phyloP scores from a whole-genome alignment of 306 rosid species.

The Ormosia semicastrata region DNA sequence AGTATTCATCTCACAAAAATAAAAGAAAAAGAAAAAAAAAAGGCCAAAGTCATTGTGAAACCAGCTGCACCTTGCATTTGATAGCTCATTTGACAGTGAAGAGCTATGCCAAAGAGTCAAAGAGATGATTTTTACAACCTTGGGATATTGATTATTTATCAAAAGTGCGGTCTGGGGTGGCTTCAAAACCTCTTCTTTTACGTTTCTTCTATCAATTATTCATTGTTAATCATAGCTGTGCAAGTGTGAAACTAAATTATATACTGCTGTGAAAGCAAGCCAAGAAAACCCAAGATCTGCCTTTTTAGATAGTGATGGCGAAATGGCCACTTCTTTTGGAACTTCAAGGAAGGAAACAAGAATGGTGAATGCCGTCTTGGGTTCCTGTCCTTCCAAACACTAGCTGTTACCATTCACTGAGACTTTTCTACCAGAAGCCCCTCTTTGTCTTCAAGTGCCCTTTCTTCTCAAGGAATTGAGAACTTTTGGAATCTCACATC shows the following conservation, averaged over 20 bases:
- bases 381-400: constrained; percentile 8
- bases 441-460: not conserved
- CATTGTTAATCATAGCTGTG: not conserved
- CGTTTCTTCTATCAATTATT: not conserved
- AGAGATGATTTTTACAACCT: no score
- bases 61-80: not conserved
- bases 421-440: not conserved
- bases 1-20: not conserved
- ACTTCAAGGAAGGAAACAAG: not conserved
- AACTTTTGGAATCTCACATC: not conserved
- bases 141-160: not conserved
- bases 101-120: no score
- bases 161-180: not conserved
- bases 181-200: constrained; percentile 3
- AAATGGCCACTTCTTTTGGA: not conserved
- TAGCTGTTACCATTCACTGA: not conserved
- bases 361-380: not conserved
- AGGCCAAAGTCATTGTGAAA: not conserved
- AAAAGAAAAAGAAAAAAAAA: no score
- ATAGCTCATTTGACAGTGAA: no score
- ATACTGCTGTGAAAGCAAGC: not conserved
- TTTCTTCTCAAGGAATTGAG: not conserved
- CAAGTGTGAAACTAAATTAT: constrained; percentile 4
- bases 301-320: not conserved
- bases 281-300: not conserved